A percentile compares a stretch with the other conserved stretches of the same genome.
Conservation (phyloP, 257 asterid species). For the Nicotiana otophora region DNA sequence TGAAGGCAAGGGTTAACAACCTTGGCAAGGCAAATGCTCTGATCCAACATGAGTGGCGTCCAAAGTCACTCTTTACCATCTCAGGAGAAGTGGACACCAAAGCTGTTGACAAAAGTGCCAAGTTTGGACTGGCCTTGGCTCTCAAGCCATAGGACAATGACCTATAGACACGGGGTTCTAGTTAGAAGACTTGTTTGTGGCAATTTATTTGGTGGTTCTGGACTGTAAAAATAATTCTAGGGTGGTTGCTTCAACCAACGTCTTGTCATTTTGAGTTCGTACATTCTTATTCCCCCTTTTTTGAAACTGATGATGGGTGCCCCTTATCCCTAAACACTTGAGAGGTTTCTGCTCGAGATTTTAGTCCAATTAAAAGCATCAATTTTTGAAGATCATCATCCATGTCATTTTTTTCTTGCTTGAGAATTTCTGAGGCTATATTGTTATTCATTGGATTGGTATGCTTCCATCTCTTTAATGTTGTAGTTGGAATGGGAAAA, state of each 20-base stretch:
- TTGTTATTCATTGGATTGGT: background rate
- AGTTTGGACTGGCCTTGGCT: conserved; percentile 13
- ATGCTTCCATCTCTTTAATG: background rate
- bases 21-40: conserved; percentile 2
- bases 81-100: conserved; percentile 11
- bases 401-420: background rate
- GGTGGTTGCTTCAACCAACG: background rate
- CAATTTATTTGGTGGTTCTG: background rate
- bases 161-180: background rate
- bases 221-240: background rate
- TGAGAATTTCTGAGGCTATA: background rate
- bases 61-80: conserved; percentile 6
- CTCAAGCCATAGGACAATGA: background rate
- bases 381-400: background rate
- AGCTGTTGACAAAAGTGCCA: conserved; percentile 4
- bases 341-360: background rate
- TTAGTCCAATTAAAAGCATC: background rate
- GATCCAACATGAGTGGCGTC: conserved; percentile 11
- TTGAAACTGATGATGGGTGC: background rate
- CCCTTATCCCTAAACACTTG: background rate
- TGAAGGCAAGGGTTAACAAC: conserved; percentile 5
- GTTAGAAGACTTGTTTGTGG: background rate
- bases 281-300: background rate
- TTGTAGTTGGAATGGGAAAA: background rate
- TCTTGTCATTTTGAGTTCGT: background rate